These are phyloP conservation scores for Colletotrichum sp. DNA, from an alignment of 2,329 filamentous ascomycete genomes.

Conservation along the genomic window DNA sequence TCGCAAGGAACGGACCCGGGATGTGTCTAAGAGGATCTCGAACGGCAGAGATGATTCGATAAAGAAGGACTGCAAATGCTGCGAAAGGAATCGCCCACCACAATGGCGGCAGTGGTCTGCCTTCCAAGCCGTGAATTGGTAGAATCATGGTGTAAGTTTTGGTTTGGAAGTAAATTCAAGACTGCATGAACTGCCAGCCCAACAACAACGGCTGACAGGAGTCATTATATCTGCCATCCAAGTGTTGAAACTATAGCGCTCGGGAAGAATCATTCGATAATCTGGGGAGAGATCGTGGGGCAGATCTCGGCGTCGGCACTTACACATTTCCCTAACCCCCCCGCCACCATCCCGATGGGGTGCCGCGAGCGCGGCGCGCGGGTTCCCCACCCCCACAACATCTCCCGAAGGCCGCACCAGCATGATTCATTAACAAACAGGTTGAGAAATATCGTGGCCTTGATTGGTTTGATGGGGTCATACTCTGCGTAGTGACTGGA, in stretches of 20 bases:
- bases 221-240: neutral
- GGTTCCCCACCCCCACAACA: neutral
- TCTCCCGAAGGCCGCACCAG: neutral
- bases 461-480: neutral
- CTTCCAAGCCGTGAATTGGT: neutral
- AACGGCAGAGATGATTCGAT: neutral
- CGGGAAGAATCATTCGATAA: neutral
- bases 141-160: neutral
- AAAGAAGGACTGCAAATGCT: neutral
- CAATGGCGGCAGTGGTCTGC: neutral
- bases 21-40: conserved; percentile 10
- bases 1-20: conserved; percentile 29
- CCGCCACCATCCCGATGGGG: neutral
- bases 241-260: rapidly evolving
- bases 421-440: neutral
- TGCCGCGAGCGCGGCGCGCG: rapidly evolving
- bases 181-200: neutral
- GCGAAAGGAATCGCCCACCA: neutral
- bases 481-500: neutral
- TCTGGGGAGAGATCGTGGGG: neutral
- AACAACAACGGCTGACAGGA: neutral
- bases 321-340: neutral
- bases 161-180: neutral
- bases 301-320: neutral
- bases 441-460: neutral